Evolutionary conservation across 2,329 filamentous ascomycete genomes (phyloP).

Genomic region (Coniochaeta prunicola): DNA sequence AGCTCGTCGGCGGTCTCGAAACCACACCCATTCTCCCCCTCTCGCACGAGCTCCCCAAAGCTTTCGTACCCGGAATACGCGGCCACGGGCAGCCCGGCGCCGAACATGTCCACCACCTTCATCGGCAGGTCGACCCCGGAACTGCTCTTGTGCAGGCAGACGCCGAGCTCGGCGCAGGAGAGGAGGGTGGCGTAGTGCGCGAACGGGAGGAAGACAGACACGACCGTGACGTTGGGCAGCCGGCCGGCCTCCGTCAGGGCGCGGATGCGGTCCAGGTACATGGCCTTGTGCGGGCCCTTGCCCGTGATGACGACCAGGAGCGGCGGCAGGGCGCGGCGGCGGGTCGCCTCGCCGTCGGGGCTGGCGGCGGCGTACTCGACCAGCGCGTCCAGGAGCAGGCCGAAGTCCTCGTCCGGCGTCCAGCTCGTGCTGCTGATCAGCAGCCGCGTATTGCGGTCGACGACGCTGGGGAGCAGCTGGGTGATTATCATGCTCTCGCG

Average conservation of each 20-base stretch:
- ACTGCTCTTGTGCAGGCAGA: conserved; percentile 87
- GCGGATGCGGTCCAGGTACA: conserved; percentile 63
- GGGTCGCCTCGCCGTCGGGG: conserved; percentile 23
- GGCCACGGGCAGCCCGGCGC: conserved; percentile 81
- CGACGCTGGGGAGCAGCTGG: conserved; percentile 33
- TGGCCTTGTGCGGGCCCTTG: conserved; percentile 76
- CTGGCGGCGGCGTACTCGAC: conserved; percentile 56
- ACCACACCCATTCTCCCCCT: conserved; percentile 78
- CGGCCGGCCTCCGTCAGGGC: conserved; percentile 53
- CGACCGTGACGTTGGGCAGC: conserved; percentile 63
- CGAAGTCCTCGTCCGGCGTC: conserved; percentile 96
- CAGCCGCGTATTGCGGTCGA: conserved; percentile 58
- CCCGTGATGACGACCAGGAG: conserved; percentile 91
- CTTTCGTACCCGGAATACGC: conserved; percentile 83
- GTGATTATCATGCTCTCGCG: conserved; percentile 34
- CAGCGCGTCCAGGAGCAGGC: conserved; percentile 75
- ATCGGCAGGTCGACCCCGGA: conserved; percentile 95
- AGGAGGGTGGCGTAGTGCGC: conserved; percentile 80
- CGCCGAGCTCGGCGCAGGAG: conserved; percentile 77
- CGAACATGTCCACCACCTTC: conserved; percentile 99
- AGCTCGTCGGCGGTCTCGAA: conserved; percentile 69
- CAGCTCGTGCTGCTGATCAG: conserved; percentile 93
- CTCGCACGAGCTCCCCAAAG: conserved; percentile 83
- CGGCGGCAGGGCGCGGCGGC: conserved; percentile 53
- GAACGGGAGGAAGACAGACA: conserved; percentile 78